phyloP scores from a whole-genome alignment of 2,329 filamentous ascomycete species.

The Huntiella savannae region DNA sequence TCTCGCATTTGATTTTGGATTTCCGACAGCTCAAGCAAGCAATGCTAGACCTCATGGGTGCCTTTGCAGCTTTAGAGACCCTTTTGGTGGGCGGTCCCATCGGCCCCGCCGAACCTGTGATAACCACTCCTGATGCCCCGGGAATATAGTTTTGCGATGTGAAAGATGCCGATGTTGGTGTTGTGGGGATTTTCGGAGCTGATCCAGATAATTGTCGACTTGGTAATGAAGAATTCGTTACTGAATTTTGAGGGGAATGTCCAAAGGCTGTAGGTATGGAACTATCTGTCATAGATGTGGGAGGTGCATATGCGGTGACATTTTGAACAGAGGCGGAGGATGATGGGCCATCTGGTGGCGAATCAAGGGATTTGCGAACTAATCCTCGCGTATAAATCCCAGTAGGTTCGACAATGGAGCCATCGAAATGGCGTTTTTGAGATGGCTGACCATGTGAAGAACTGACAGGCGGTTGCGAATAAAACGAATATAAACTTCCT shows the following conservation, averaged over 20 bases:
- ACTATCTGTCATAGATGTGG: too few species aligned
- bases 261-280: too few species aligned
- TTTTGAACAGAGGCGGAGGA: too few species aligned
- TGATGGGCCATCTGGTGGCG: too few species aligned
- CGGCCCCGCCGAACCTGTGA: background rate
- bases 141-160: background rate
- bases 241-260: too few species aligned
- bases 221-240: too few species aligned
- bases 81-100: slow-evolving; percentile 24
- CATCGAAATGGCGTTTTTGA: slow-evolving; percentile 1
- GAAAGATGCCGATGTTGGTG: background rate
- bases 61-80: background rate
- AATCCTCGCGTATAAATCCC: too few species aligned
- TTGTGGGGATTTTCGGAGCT: too few species aligned
- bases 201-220: too few species aligned
- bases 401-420: background rate
- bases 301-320: too few species aligned
- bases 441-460: background rate
- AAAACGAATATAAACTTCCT: background rate
- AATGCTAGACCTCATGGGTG: slow-evolving; percentile 56
- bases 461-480: background rate
- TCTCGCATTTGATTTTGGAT: slow-evolving; percentile 78
- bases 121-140: background rate
- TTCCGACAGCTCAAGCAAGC: slow-evolving; percentile 57
- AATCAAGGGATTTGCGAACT: too few species aligned